Percentiles rank a stretch among this genome's conserved stretches.
Conservation (phyloP, 805 yeast genomes). For the Schizosaccharomyces lindneri region DNA sequence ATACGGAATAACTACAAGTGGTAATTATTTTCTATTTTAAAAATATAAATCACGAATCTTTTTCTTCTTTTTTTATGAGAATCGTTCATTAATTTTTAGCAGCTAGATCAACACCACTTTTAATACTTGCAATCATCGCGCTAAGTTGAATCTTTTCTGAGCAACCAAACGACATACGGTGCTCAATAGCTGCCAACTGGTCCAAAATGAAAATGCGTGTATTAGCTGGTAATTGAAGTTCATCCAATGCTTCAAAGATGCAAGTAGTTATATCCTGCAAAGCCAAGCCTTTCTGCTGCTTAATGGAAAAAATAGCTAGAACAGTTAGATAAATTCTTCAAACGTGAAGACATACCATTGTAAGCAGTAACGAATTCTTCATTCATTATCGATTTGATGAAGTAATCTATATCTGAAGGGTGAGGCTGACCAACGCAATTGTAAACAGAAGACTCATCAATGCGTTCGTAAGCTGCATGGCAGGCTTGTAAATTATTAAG, state of each 20-base stretch:
- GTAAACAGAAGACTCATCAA: slow-evolving; percentile 54
- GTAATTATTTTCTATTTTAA: neutral
- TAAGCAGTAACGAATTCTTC: slow-evolving; percentile 71
- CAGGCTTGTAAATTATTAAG: slow-evolving; percentile 87
- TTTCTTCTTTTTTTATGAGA: neutral
- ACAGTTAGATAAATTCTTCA: slow-evolving; percentile 6
- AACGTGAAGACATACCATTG: neutral
- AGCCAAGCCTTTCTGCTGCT: slow-evolving; percentile 62
- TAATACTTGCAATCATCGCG: slow-evolving; percentile 72
- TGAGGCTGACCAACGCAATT: slow-evolving; percentile 92
- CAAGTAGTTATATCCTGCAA: slow-evolving; percentile 63
- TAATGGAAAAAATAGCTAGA: slow-evolving; percentile 37
- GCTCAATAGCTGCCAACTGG: slow-evolving; percentile 70
- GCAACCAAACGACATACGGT: slow-evolving; percentile 78
- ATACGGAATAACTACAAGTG: neutral
- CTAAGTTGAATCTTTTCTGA: slow-evolving; percentile 72
- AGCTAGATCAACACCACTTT: slow-evolving; percentile 28
- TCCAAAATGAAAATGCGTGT: slow-evolving; percentile 41
- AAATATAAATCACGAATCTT: neutral
- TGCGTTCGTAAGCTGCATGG: slow-evolving; percentile 41
- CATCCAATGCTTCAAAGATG: slow-evolving; percentile 42
- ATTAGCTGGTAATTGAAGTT: slow-evolving; percentile 35
- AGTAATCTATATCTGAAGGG: slow-evolving; percentile 56
- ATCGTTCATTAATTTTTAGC: neutral
- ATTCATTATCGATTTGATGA: slow-evolving; percentile 50